Evolutionary conservation across 176 grass and related monocot genomes (phyloP), one percentile per base, ranked within the genome.

Genomic region (Bolboschoenus planiculmis): DNA sequence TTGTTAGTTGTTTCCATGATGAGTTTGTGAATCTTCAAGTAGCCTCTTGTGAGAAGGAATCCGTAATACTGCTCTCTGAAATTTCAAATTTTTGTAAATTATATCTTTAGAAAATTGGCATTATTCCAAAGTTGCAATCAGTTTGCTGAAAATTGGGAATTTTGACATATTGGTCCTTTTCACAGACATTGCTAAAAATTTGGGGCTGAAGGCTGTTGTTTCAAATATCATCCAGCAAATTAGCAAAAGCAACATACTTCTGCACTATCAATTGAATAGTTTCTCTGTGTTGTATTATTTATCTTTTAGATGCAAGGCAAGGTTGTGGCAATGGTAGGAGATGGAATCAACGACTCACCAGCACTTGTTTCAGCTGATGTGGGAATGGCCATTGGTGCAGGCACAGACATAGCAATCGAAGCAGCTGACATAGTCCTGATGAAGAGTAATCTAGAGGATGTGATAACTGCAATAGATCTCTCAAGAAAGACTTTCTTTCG

Each of bases 391-490:
- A 98, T 98, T 3, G 96, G 96, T 3, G 91, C 92, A 0, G 96
- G 96, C 46, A 95, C 96, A 2, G 96, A 95, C 31, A 86, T 98
- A 9, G 96, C 96, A 77, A 95, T 98, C 40, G 96, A 98, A 87
- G 92, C 96, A 10, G 96, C 90, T 9, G 92, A 98, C 85, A 98
- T 98, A 68, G 92, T 98, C 72, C 92, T 95, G 21, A 91, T 98
- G 92, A 98, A 87, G 88, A 95, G 96, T 84, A 95, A 98, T 84
- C 59, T 98, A 74, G 96, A 98, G 83, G 96, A 98, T 63, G 92
- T 98, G 34, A 88, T 98, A 78, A 95, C 91, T 0, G 92, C 92
- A 3, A 98, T 98, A 46, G 96, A 98, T 42, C 89, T 98, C 78
- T 95, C 96, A 5, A 90, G 92, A 81, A 98, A 98, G 81, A 87